phyloP scores from a whole-genome alignment of 2,329 filamentous ascomycete genomes.

The Rhinocladiella mackenziei region DNA sequence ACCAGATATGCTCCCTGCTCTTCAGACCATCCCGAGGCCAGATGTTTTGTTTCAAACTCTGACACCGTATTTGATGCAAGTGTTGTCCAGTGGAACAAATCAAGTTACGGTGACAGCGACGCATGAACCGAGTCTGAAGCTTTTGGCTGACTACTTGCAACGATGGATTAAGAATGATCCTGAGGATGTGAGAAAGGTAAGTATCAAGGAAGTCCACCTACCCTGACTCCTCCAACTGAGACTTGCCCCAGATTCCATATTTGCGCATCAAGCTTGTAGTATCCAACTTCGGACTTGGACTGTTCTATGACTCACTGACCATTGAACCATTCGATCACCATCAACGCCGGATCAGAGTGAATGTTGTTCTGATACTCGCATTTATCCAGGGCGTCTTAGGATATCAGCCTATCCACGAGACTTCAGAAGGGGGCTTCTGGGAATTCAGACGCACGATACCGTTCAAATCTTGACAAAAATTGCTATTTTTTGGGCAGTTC shows the following conservation, averaged over 20 bases:
- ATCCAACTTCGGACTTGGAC: constrained; percentile 13
- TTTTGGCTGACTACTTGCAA: constrained; percentile 11
- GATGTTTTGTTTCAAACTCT: constrained; percentile 10
- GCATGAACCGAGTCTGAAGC: constrained; percentile 11
- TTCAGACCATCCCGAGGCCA: constrained; percentile 9
- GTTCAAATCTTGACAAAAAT: too few relatives aligned
- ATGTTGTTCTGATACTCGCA: constrained; percentile 4
- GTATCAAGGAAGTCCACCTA: too few relatives aligned
- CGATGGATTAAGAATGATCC: constrained; percentile 14
- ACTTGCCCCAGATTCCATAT: constrained; percentile 10
- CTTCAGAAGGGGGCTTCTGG: constrained; percentile 1
- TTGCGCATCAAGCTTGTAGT: constrained; percentile 7
- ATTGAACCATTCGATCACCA: constrained; percentile 12
- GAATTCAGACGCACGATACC: constrained; percentile 4
- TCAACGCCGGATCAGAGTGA: constrained; percentile 4
- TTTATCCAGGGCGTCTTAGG: constrained; percentile 14
- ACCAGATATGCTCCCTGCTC: constrained; percentile 2
- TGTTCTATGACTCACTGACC: constrained; percentile 10
- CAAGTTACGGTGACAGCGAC: constrained; percentile 8
- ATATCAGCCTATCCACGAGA: constrained; percentile 2
- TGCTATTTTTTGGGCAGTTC: too few relatives aligned
- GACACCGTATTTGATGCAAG: constrained; percentile 7
- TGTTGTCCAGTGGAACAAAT: constrained; percentile 2
- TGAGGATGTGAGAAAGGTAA: constrained; percentile 7
- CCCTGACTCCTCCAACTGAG: too few relatives aligned